Evolutionary conservation across 2,329 filamentous ascomycete genomes (phyloP), one percentile per base, ranked within the genome.

Genomic region (Pseudogymnoascus sp.): DNA sequence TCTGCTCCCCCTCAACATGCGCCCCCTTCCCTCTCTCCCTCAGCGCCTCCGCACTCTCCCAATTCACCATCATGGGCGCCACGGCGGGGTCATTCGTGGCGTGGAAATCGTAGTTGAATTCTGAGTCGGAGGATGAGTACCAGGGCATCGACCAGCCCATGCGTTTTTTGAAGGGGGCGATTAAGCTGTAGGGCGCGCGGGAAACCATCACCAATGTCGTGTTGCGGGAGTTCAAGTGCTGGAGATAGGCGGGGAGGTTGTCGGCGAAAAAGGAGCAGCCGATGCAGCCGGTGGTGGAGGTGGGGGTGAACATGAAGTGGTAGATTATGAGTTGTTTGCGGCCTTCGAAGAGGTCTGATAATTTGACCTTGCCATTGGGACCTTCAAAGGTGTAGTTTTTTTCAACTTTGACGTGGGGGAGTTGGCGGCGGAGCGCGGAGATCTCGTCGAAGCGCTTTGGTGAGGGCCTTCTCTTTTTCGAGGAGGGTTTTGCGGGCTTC

Each of bases 251-350:
- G 0, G 77, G 76, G 14, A 79, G 67, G 45, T 74, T 71, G 37
- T 80, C 77, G 37, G 71, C 73, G 14, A 74, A 65, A 52, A 77
- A 73, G 6, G 72, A 71, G 66, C 76, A 80, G 4, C 75, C 76
- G 14, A 68, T 63, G 63, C 77, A 80, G 25, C 72, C 77, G 5
- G 67, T 63, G 2, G 74, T 69, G 1, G 72, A 67, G 2, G 69
- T 65, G 1, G 76, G 75, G 0, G 65, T 68, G 62, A 79, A 77
- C 78, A 80, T 80, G 71, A 79, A 80, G 68, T 80, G 77, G 66
- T 79, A 79, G 37, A 80, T 63, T 49, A 78, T 71, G 63, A 79
- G 71, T 61, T 77, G 72, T 28, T 73, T 69, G 28, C 71, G 71
- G 60, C 68, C 69, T 4, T 68, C 67, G 60, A 77, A 77, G 49